Percentiles rank a stretch among this genome's conserved stretches.
These are phyloP conservation scores for Durusdinium trenchii DNA, from an alignment of 73 alveolate species.

Conservation along the genomic window DNA sequence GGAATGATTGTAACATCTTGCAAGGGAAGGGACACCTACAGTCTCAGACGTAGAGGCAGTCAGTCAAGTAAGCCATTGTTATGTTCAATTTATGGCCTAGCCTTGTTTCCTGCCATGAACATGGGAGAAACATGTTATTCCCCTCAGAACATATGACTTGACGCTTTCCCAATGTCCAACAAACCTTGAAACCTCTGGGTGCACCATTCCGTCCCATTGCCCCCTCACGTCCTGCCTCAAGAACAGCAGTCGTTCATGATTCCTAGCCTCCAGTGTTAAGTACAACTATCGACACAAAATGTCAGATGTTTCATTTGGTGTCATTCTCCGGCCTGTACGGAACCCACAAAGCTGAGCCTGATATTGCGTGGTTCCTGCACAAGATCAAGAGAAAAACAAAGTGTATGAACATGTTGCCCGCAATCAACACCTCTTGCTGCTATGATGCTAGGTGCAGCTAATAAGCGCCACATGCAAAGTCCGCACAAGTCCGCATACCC, in stretches of 20 bases:
- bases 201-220: too few relatives aligned
- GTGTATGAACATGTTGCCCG: not conserved
- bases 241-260: conserved; percentile 42
- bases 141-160: too few relatives aligned
- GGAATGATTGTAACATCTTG: not conserved
- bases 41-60: not conserved
- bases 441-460: not conserved
- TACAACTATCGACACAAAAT: not conserved
- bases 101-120: too few relatives aligned
- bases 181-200: too few relatives aligned
- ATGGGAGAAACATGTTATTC: too few relatives aligned
- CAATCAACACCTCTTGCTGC: too few relatives aligned
- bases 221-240: too few relatives aligned
- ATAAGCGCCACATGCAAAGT: not conserved
- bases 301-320: not conserved
- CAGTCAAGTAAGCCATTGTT: not conserved
- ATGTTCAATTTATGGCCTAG: too few relatives aligned
- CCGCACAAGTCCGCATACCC: not conserved
- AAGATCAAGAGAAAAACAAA: not conserved
- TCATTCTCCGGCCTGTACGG: conserved; percentile 23
- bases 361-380: not conserved
- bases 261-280: not conserved
- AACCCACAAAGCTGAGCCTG: conserved; percentile 39
- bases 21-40: not conserved
- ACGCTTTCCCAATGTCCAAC: too few relatives aligned